Base-by-base conservation (phyloP, 2,329 filamentous ascomycete genomes). In the Fusarium sp. region DNA sequence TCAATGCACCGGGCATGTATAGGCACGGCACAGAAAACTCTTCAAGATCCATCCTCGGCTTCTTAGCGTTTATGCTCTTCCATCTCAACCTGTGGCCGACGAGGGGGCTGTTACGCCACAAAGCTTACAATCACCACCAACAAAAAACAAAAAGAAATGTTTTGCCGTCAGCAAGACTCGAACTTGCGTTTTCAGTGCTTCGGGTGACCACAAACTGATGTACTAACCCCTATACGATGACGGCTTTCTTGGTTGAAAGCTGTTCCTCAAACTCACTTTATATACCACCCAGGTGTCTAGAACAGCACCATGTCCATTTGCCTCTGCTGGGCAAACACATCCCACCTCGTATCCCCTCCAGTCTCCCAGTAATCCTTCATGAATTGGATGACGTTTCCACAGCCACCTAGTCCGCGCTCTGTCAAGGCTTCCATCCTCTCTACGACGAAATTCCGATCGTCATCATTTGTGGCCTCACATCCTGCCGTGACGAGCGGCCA, bases 331-430 rank as follows among this genome's bases (percentile, higher is more conserved):
- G 62, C 53, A n/a, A 66, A 63, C 2, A 59, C 8, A 12, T 66
- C 62, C 62, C 62, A 66, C 28, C 60, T 34, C 34, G 53, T 52
- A 1, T 50, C 40, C 0, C 52, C 59, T 0, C 62, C 60, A 8
- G 47, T 41, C n/a, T 43, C 44, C 60, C 60, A 66, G 9, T 66
- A 65, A 40, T 63, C 23, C n/a, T 15, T 53, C 60, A 66, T 52
- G 8, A 66, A 66, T 16, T 47, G 37, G 3, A 63, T 39, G 9
- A 63, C 60, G 5, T 39, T 41, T 1, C 46, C 46, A 1, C 57
- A 66, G 7, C 37, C 64, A 0, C 59, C 62, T 9, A 66, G 8
- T 1, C 62, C 60, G 11, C 41, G 59, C 23, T 15, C 27, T 27
- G 31, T 40, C 62, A 63, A 58, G 2, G 27, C 47, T 31, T 44